Evolutionary conservation across 2,329 filamentous ascomycete species (phyloP), one percentile per base, ranked within the genome.

Genomic region (Bipolaris victoriae): DNA sequence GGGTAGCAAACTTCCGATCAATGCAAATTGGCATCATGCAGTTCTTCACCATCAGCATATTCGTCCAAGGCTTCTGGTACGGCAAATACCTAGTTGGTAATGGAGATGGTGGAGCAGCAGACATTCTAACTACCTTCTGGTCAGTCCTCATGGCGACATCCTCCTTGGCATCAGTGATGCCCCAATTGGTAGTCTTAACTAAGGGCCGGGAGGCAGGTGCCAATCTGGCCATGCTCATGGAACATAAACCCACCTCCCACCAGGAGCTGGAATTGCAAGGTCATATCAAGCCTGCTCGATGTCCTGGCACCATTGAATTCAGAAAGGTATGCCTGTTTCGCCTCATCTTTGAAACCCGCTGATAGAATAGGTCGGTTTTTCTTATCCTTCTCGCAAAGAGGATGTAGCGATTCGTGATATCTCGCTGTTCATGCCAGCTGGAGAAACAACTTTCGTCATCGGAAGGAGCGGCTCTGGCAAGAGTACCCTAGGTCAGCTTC

Each of bases 391-490:
- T 0, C 88, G 90, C 45, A 85, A 85, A 0, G 77, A 83, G 1
- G 82, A 84, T 16, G 71, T 76, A 0, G 87, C 88, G 1, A 80
- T 97, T 9, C 76, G 83, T 1, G 77, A 83, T 6, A 84, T 85
- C 0, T 87, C 82, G 0, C 83, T 97, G 59, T 84, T 82, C 62
- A 94, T 98, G 55, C 84, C 87, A 0, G 82, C 88, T 0, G 88
- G 90, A 0, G 82, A 90, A 60, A 86, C 89, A 3, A 91, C 88
- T 0, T 97, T 95, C 68, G 81, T 98, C 2, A 86, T 97, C 48
- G 95, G 94, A 0, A 85, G 84, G 67, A 97, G 92, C 68, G 95
- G 95, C 0, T 97, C 91, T 1, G 94, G 94, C 0, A 98, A 98
- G 75, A 97, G 92, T 65, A 98, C 94, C 0, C 71, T 98, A 1